These are phyloP conservation scores for Beauveria sp. DNA, from an alignment of 2,329 filamentous ascomycete genomes.

Conservation along the genomic window DNA sequence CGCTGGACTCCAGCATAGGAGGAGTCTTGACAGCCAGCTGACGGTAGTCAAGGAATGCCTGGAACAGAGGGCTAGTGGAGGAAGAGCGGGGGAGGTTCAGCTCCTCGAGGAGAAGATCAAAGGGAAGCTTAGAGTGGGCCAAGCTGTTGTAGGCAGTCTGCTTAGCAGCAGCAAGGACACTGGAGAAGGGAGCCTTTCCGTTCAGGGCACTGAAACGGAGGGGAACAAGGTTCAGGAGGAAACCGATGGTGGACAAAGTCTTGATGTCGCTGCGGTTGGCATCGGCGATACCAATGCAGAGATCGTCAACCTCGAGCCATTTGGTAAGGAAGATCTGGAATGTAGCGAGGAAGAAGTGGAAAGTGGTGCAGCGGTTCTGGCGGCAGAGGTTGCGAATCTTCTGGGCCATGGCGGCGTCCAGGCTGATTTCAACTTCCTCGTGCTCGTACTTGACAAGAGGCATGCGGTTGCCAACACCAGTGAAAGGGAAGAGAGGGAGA, in stretches of 20 bases:
- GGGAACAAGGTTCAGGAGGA: conserved; percentile 37
- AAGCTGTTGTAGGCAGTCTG: conserved; percentile 26
- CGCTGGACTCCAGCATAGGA: conserved; percentile 16
- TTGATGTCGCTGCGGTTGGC: conserved; percentile 17
- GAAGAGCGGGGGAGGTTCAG: conserved; percentile 32
- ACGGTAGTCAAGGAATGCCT: conserved; percentile 40
- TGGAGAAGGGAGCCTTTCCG: conserved; percentile 16
- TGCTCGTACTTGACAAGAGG: conserved; percentile 14
- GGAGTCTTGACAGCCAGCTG: conserved; percentile 22
- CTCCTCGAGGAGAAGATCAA: conserved; percentile 36
- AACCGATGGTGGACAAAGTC: conserved; percentile 29
- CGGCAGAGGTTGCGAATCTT: conserved; percentile 15
- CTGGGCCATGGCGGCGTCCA: conserved; percentile 10
- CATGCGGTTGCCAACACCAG: conserved; percentile 8
- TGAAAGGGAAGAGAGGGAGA: conserved; percentile 16
- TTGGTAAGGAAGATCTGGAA: conserved; percentile 27
- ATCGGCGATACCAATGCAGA: conserved; percentile 40
- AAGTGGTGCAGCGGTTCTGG: conserved; percentile 20
- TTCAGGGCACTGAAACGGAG: conserved; percentile 25
- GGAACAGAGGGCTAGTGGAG: conserved; percentile 36
- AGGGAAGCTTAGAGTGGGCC: conserved; percentile 33
- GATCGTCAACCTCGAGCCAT: conserved; percentile 24
- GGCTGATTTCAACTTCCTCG: conserved; percentile 10
- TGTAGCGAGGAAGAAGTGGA: conserved; percentile 40
- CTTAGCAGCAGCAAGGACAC: conserved; percentile 16